Evolutionary conservation across 225 moss, liverwort and hornwort genomes (phyloP), one percentile per base, ranked within the genome.

Genomic region (Sphagnum tenellum): DNA sequence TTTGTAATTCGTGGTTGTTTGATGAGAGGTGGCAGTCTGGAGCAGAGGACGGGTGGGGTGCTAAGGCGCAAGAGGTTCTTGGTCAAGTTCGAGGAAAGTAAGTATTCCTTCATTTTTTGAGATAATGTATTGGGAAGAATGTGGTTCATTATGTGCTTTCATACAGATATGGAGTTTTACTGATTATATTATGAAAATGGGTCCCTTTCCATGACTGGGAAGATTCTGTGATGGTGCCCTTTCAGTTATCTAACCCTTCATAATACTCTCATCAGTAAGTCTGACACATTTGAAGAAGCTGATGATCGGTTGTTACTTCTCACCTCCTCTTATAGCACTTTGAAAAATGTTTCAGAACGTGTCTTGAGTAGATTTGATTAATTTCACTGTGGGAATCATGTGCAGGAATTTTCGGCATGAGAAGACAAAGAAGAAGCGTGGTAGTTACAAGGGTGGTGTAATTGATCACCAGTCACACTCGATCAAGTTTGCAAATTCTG

Each of bases 361-460:
- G 29, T 29, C 29, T 29, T 29, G 29, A 29, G 1, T 29, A 29
- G 29, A 29, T 29, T 29, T 29, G 29, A 29, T 29, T 29, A 29
- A 29, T 29, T 29, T 29, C 29, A 29, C 29, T 29, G 29, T 68
- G 59, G 59, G 7, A 52, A 52, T 5, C 9, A 6, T 46, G 49
- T 67, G 56, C 81, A 96, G 95, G 80, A 78, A 57, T 59, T 96
- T 96, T 61, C 86, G 96, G 60, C 92, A 96, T 66, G 96, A 96
- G 61, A 96, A 96, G 67, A 96, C 92, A 4, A 96, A 96, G 79
- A 96, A 96, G 70, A 96, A 96, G 69, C 78, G 90, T 65, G 96
- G 96, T 46, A 86, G 81, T 44, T 96, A 96, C 77, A 90, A 83
- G 69, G 96, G 96, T 49, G 96, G 96, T 56, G 6, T 70, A 3